These are phyloP conservation scores for Candida railenensis DNA, from an alignment of 805 yeast genomes.

Conservation along the genomic window DNA sequence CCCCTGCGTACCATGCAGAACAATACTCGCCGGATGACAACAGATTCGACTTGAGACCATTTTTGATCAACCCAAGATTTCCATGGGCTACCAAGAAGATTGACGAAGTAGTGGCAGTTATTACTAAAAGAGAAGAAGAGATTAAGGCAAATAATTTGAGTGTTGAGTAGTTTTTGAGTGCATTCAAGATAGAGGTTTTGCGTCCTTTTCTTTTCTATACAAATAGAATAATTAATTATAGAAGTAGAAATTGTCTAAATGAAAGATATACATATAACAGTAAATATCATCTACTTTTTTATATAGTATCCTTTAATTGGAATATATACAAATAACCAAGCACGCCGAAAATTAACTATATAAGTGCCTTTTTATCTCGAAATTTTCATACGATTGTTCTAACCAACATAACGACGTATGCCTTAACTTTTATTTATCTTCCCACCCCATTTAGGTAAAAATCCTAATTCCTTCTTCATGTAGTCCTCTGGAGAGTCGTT, in stretches of 20 bases:
- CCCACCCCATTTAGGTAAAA: slow-evolving; percentile 41
- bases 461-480: slow-evolving; percentile 28
- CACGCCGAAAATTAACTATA: too few relatives aligned
- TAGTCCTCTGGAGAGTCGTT: slow-evolving; percentile 35
- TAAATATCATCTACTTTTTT: background rate
- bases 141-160: slow-evolving; percentile 33
- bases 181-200: too few relatives aligned
- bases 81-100: slow-evolving; percentile 89
- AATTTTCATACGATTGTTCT: too few relatives aligned
- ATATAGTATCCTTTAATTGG: too few relatives aligned
- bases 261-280: background rate
- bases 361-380: too few relatives aligned
- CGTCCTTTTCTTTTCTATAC: too few relatives aligned
- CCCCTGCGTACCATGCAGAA: slow-evolving; percentile 97
- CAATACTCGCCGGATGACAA: slow-evolving; percentile 98
- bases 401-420: too few relatives aligned
- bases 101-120: slow-evolving; percentile 67
- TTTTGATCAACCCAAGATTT: slow-evolving; percentile 85
- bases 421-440: slow-evolving; percentile 15
- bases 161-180: slow-evolving; percentile 36
- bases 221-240: too few relatives aligned
- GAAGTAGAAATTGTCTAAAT: too few relatives aligned
- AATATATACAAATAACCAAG: too few relatives aligned
- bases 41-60: slow-evolving; percentile 94
- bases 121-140: slow-evolving; percentile 42